Evolutionary conservation across 768 basidiomycete genomes (phyloP).

Genomic region (Kwoniella botswanensis): DNA sequence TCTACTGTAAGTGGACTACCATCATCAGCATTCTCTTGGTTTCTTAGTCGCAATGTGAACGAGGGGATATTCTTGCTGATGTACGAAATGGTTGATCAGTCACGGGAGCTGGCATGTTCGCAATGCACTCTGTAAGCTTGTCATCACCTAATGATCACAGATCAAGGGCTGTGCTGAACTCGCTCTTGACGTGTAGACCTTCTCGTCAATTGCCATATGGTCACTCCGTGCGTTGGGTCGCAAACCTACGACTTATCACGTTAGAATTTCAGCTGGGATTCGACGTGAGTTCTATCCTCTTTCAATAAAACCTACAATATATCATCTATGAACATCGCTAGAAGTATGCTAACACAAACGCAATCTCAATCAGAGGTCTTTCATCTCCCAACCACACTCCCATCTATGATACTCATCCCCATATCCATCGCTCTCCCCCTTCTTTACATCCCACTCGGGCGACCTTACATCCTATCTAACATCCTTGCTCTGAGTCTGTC

Average conservation of each 20-base stretch:
- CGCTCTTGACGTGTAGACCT: conserved; percentile 13
- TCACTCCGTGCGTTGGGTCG: conserved; percentile 21
- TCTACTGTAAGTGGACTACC: conserved; percentile 47
- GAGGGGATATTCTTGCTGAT: neutral
- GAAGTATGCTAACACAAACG: conserved; percentile 19
- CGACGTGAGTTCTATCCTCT: conserved; percentile 38
- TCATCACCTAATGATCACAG: neutral
- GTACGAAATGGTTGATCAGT: conserved; percentile 18
- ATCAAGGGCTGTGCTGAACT: conserved; percentile 60
- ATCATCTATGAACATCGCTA: no score
- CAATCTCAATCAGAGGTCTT: conserved; percentile 49
- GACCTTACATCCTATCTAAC: conserved; percentile 77
- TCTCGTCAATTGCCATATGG: conserved; percentile 18
- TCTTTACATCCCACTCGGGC: conserved; percentile 69
- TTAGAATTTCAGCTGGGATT: conserved; percentile 46
- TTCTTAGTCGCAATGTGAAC: neutral
- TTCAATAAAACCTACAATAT: no score
- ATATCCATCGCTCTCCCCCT: conserved; percentile 65
- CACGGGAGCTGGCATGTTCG: conserved; percentile 45
- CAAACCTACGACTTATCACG: conserved; percentile 42
- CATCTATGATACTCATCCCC: conserved; percentile 51
- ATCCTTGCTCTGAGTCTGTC: conserved; percentile 76
- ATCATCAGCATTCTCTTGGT: neutral
- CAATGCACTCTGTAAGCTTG: conserved; percentile 50
- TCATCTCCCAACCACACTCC: conserved; percentile 61